These are phyloP conservation scores for Erigeron philadelphicus DNA, from an alignment of 140 eudicot genomes.

Conservation along the genomic window DNA sequence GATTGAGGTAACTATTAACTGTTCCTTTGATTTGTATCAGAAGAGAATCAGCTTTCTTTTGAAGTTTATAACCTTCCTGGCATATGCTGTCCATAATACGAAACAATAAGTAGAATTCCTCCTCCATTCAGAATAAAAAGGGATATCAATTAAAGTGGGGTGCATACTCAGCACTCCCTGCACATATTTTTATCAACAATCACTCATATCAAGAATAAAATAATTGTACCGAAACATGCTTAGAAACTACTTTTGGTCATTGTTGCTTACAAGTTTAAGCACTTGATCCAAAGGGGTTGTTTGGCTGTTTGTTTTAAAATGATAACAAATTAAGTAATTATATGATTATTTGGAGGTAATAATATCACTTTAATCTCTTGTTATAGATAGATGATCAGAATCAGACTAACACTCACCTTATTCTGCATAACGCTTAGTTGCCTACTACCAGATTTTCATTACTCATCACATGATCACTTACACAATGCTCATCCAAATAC, in stretches of 20 bases:
- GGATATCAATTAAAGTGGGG: not conserved
- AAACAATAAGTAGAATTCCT: slow-evolving; percentile 23
- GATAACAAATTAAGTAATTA: not conserved
- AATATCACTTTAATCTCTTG: not conserved
- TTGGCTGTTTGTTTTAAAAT: not conserved
- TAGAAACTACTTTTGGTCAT: slow-evolving; percentile 1
- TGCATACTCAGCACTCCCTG: slow-evolving; percentile 3
- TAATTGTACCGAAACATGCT: not conserved
- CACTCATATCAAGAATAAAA: slow-evolving; percentile 10
- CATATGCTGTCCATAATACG: slow-evolving; percentile 43
- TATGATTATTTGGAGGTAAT: not conserved
- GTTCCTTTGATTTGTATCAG: slow-evolving; percentile 35
- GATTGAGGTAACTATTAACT: slow-evolving; percentile 34
- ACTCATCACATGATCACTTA: slow-evolving; percentile 4
- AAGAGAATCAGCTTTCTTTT: slow-evolving; percentile 45
- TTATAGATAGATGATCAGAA: no score
- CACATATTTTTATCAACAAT: slow-evolving; percentile 17
- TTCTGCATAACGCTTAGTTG: not conserved
- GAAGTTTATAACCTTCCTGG: slow-evolving; percentile 38
- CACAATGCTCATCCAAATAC: slow-evolving; percentile 6
- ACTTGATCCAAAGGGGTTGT: slow-evolving; percentile 9
- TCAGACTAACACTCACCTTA: no score
- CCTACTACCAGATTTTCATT: not conserved
- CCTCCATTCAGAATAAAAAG: slow-evolving; percentile 9
- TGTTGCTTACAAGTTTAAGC: slow-evolving; percentile 19